These are phyloP conservation scores for Aegilops bicornis DNA, from an alignment of 176 grass and related monocot genomes.

Conservation along the genomic window DNA sequence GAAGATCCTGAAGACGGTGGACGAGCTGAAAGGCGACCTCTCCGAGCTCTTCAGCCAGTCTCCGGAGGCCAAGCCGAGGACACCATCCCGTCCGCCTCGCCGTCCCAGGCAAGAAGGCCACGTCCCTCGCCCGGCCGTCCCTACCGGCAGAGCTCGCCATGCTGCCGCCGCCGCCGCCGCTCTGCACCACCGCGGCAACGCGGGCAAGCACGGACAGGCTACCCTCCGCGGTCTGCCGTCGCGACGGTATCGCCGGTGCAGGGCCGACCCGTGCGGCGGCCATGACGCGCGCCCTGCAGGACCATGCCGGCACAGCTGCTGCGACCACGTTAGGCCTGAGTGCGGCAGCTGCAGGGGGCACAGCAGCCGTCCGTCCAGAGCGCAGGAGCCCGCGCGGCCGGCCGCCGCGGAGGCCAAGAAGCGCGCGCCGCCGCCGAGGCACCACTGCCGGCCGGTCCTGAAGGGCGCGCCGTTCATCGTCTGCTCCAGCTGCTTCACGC, in stretches of 20 bases:
- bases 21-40: slow-evolving; percentile 71
- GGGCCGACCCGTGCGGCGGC: not conserved
- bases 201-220: not conserved
- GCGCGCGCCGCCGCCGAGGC: slow-evolving; percentile 32
- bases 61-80: slow-evolving; percentile 26
- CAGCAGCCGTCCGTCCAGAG: slow-evolving; percentile 16
- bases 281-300: not conserved
- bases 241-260: slow-evolving; percentile 37
- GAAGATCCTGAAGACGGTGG: slow-evolving; percentile 75
- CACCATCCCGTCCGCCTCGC: slow-evolving; percentile 19
- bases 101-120: slow-evolving; percentile 1
- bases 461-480: slow-evolving; percentile 88
- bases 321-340: slow-evolving; percentile 12
- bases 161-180: not conserved
- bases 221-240: slow-evolving; percentile 32
- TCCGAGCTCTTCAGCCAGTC: slow-evolving; percentile 64
- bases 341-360: slow-evolving; percentile 39
- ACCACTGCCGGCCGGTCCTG: slow-evolving; percentile 72
- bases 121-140: not conserved
- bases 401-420: slow-evolving; percentile 24
- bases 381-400: not conserved
- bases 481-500: slow-evolving; percentile 70
- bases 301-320: slow-evolving; percentile 24
- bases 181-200: not conserved
- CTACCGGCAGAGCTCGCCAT: slow-evolving; percentile 14